A percentile compares a stretch with the other conserved stretches of the same genome.
phyloP scores from a whole-genome alignment of 208 protist species.

The Jaenimonas drosophilae region DNA sequence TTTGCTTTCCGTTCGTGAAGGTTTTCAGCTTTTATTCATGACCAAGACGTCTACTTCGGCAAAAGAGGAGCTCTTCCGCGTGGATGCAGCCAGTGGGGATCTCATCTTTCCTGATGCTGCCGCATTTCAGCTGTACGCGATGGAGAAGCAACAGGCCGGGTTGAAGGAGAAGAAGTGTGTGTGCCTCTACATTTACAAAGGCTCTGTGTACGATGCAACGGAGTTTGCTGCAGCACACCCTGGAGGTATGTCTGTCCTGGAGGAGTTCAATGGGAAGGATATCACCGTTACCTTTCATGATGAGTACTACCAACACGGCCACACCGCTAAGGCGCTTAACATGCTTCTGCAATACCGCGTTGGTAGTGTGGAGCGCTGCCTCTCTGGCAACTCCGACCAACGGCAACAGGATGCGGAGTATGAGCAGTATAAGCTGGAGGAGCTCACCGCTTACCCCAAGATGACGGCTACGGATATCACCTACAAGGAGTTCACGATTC shows the following conservation, averaged over 20 bases:
- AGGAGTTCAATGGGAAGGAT: slow-evolving; percentile 30
- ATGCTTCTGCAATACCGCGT: slow-evolving; percentile 40
- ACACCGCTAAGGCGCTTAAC: slow-evolving; percentile 26
- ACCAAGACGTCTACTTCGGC: neutral
- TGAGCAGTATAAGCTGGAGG: slow-evolving; percentile 18
- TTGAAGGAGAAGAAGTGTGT: too few species aligned
- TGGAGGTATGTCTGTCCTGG: slow-evolving; percentile 45
- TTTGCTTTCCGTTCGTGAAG: too few species aligned
- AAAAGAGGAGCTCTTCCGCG: slow-evolving; percentile 4
- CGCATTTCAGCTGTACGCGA: slow-evolving; percentile 25
- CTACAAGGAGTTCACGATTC: slow-evolving; percentile 40
- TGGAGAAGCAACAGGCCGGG: too few species aligned
- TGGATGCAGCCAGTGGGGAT: slow-evolving; percentile 13
- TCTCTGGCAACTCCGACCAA: neutral
- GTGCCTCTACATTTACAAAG: slow-evolving; percentile 50
- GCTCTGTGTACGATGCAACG: slow-evolving; percentile 67
- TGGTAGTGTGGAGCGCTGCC: slow-evolving; percentile 10
- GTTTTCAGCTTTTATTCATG: too few species aligned
- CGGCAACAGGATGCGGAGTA: slow-evolving; percentile 7
- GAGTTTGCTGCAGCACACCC: slow-evolving; percentile 68
- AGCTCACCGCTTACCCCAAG: slow-evolving; percentile 35
- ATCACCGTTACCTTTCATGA: slow-evolving; percentile 33
- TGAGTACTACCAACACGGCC: slow-evolving; percentile 36
- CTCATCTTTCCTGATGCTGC: slow-evolving; percentile 12
- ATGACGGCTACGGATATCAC: slow-evolving; percentile 28